Evolutionary conservation across 306 rosid species (phyloP).

Genomic region (Malus fusca): DNA sequence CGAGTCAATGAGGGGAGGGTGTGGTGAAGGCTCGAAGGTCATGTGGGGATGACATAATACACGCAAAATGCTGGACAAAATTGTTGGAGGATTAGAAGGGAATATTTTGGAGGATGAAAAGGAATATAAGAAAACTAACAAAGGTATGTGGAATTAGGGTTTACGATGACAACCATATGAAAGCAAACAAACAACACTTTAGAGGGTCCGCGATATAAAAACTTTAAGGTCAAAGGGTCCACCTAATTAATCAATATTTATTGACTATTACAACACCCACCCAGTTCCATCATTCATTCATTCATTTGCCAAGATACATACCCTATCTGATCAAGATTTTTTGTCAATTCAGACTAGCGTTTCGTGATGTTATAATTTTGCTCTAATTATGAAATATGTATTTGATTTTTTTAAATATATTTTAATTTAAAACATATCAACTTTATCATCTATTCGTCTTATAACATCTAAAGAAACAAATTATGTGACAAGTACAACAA

Average conservation of each 20-base stretch:
- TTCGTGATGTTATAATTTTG: not conserved
- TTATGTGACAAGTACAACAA: not conserved
- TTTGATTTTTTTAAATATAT: not conserved
- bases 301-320: conserved; percentile 6
- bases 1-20: not conserved
- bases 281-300: conserved; percentile 6
- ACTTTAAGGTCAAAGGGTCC: conserved; percentile 68
- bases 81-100: conserved; percentile 46
- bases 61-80: conserved; percentile 32
- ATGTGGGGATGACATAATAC: conserved; percentile 27
- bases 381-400: too few relatives aligned
- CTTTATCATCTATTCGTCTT: too few relatives aligned
- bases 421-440: too few relatives aligned
- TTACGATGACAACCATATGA: conserved; percentile 41
- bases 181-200: conserved; percentile 46
- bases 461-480: too few relatives aligned
- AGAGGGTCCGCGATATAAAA: not conserved
- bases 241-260: conserved; percentile 36
- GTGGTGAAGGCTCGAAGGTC: conserved; percentile 2
- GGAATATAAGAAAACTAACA: conserved; percentile 39
- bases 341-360: not conserved
- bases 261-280: conserved; percentile 52
- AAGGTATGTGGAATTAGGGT: conserved; percentile 30
- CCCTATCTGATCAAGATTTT: not conserved
- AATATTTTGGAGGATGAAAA: conserved; percentile 55